Evolutionary conservation across 2,329 filamentous ascomycete genomes (phyloP).

Genomic region (Epichloe baconii): DNA sequence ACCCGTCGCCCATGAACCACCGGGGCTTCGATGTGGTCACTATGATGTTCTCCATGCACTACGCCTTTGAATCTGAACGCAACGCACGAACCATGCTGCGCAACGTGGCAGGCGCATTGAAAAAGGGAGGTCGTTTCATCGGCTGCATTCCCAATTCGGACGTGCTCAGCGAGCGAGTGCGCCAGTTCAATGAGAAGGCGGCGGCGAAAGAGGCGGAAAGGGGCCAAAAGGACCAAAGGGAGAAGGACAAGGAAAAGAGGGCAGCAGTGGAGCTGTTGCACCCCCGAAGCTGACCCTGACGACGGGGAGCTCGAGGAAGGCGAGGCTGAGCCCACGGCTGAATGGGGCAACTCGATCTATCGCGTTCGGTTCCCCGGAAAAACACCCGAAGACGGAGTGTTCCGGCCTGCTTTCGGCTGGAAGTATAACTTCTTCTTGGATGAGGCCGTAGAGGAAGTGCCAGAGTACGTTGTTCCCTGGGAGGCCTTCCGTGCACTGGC

Average conservation of each 20-base stretch:
- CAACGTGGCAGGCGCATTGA: constrained; percentile 81
- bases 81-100: constrained; percentile 85
- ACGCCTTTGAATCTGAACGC: constrained; percentile 85
- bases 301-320: constrained; percentile 45
- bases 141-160: constrained; percentile 97
- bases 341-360: constrained; percentile 93
- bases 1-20: constrained; percentile 56
- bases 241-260: constrained; percentile 12
- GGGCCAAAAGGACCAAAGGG: constrained; percentile 21
- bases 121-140: constrained; percentile 88
- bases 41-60: constrained; percentile 99
- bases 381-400: constrained; percentile 75
- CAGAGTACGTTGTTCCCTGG: constrained; percentile 97
- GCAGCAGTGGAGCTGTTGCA: background rate
- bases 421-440: constrained; percentile 95
- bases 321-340: constrained; percentile 49
- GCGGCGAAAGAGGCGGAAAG: constrained; percentile 28
- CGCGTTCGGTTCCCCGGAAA: constrained; percentile 75
- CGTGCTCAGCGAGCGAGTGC: constrained; percentile 68
- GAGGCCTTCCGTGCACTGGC: constrained; percentile 91
- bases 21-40: constrained; percentile 91
- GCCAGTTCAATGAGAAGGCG: constrained; percentile 51
- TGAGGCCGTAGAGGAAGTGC: constrained; percentile 90
- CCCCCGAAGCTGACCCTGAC: constrained; percentile 17
- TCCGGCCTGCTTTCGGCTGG: constrained; percentile 92